Conservation (phyloP, 164 flowering plant genomes). For the Liquidambar formosana region DNA sequence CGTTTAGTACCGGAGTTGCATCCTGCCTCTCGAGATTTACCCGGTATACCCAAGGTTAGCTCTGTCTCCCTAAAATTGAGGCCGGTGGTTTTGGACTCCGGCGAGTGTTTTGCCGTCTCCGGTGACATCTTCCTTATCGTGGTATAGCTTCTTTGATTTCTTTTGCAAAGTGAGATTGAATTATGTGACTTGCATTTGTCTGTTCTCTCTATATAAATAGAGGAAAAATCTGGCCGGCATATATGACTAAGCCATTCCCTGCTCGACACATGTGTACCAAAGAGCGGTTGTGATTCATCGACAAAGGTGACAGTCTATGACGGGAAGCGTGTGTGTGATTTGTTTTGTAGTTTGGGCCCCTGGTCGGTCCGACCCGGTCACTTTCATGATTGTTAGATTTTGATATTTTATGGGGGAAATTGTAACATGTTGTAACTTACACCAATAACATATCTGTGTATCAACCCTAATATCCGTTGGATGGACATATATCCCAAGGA, state of each 20-base stretch:
- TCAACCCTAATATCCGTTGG: background rate
- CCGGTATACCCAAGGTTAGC: conserved; percentile 30
- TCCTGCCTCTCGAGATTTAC: conserved; percentile 3
- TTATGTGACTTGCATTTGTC: background rate
- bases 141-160: too few species aligned
- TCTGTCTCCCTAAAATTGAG: conserved; percentile 27
- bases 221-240: background rate
- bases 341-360: conserved; percentile 8
- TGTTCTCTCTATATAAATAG: background rate
- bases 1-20: conserved; percentile 18
- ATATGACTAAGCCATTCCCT: conserved; percentile 1
- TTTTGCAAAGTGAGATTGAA: background rate
- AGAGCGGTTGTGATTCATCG: conserved; percentile 23
- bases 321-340: conserved; percentile 17
- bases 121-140: conserved; percentile 14
- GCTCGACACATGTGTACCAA: conserved; percentile 9
- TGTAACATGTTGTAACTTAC: background rate
- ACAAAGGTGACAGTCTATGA: conserved; percentile 10
- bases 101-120: conserved; percentile 11
- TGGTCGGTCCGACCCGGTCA: conserved; percentile 20
- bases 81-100: conserved; percentile 13
- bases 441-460: background rate
- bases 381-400: background rate
- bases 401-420: background rate
- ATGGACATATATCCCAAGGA: background rate